phyloP scores from a whole-genome alignment of 371 early-diverging fungal species.

The Mucor racemosus region DNA sequence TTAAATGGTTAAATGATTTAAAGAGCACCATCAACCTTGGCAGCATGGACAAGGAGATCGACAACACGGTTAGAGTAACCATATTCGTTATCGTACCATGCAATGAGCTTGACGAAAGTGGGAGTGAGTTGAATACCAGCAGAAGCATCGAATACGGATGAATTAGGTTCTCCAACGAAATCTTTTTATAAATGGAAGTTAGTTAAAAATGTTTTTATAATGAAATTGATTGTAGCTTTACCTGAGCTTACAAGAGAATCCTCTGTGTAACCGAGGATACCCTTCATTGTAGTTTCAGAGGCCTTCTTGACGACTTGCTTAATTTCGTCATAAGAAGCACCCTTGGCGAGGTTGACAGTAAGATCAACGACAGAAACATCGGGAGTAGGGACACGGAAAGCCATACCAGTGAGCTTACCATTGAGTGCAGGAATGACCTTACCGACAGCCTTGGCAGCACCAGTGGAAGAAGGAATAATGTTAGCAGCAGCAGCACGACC shows the following conservation, averaged over 20 bases:
- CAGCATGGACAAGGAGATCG: slow-evolving; percentile 81
- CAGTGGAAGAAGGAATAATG: slow-evolving; percentile 99
- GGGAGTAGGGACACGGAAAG: slow-evolving; percentile 97
- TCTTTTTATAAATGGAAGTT: slow-evolving; percentile 31
- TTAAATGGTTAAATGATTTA: slow-evolving; percentile 5
- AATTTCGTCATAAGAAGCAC: slow-evolving; percentile 91
- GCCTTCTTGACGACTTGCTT: slow-evolving; percentile 87
- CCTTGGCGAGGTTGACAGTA: slow-evolving; percentile 89
- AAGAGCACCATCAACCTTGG: slow-evolving; percentile 56
- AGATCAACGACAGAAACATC: slow-evolving; percentile 99
- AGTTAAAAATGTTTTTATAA: no score
- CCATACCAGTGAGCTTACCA: slow-evolving; percentile 99
- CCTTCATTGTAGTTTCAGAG: slow-evolving; percentile 83
- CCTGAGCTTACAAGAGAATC: slow-evolving; percentile 96
- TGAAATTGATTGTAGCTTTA: no score
- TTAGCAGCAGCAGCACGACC: slow-evolving; percentile 96
- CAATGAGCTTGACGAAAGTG: slow-evolving; percentile 88
- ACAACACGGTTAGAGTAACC: slow-evolving; percentile 95
- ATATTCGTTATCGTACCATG: slow-evolving; percentile 92
- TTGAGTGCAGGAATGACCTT: slow-evolving; percentile 97
- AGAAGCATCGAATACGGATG: slow-evolving; percentile 95
- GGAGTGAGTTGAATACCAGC: slow-evolving; percentile 96
- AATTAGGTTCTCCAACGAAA: slow-evolving; percentile 89
- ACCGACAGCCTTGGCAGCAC: slow-evolving; percentile 99
- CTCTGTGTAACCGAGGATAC: slow-evolving; percentile 88